phyloP scores from a whole-genome alignment of 208 protist genomes.

The Crithidia brevicula region DNA sequence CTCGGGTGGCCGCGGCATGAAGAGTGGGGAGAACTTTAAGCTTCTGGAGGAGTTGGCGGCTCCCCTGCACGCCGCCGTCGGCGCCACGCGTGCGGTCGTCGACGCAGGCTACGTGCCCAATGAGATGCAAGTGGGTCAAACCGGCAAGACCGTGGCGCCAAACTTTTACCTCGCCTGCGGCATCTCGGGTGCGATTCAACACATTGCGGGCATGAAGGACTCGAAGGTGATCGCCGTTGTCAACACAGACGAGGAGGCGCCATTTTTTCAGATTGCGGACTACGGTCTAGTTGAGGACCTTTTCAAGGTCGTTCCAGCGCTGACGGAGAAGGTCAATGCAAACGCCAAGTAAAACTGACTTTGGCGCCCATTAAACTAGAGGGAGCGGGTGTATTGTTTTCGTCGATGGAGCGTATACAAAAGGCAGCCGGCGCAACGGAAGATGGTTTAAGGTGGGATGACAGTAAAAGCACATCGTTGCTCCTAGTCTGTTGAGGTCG shows the following conservation, averaged over 20 bases:
- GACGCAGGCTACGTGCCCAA: constrained; percentile 94
- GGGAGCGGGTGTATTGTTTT: too few relatives aligned
- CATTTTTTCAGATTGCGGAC: constrained; percentile 98
- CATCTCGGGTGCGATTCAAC: constrained; percentile 97
- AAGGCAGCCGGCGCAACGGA: too few relatives aligned
- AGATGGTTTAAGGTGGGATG: too few relatives aligned
- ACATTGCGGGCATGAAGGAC: constrained; percentile 99
- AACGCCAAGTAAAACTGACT: constrained; percentile 43
- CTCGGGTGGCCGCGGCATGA: constrained; percentile 96
- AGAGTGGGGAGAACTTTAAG: constrained; percentile 98
- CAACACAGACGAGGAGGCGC: constrained; percentile 98
- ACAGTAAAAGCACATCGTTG: too few relatives aligned
- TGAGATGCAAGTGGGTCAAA: constrained; percentile 98
- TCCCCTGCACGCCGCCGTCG: constrained; percentile 94
- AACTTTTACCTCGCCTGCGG: constrained; percentile 98
- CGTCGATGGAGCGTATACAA: too few relatives aligned
- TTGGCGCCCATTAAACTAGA: too few relatives aligned
- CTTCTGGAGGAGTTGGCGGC: constrained; percentile 95
- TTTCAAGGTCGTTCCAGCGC: constrained; percentile 94
- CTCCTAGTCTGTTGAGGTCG: too few relatives aligned
- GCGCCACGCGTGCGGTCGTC: constrained; percentile 98
- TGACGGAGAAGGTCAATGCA: constrained; percentile 89
- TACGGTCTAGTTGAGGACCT: constrained; percentile 97
- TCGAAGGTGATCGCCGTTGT: constrained; percentile 96
- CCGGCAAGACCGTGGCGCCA: constrained; percentile 98